These are phyloP conservation scores for Venturia oleaginea DNA, from an alignment of 2,329 filamentous ascomycete genomes.

Conservation along the genomic window DNA sequence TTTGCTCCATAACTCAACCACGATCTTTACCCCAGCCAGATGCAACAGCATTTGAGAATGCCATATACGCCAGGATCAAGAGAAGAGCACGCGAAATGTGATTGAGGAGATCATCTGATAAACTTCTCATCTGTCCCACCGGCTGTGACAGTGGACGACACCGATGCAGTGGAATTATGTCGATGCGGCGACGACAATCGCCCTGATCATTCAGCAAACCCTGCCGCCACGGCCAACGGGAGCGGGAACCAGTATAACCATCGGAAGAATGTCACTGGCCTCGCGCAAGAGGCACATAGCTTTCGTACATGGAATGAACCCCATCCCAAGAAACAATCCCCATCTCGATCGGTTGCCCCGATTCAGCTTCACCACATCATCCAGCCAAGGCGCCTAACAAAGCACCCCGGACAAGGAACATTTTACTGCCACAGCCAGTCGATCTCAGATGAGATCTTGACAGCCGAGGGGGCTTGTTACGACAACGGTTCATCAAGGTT, in stretches of 20 bases:
- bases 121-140: neutral
- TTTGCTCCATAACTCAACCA: neutral
- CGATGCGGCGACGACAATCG: neutral
- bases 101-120: neutral
- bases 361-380: neutral
- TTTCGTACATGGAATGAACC: neutral
- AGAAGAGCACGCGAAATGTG: neutral
- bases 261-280: conserved; percentile 1
- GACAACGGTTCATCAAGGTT: neutral
- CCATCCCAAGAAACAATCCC: neutral
- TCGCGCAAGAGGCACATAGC: neutral
- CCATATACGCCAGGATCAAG: neutral
- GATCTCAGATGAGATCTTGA: conserved; percentile 10
- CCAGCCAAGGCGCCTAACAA: neutral
- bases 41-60: neutral
- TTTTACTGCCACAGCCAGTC: neutral
- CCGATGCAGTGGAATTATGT: neutral
- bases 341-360: conserved; percentile 3
- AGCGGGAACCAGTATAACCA: neutral
- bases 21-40: neutral
- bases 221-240: conserved; percentile 1
- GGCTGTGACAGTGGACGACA: neutral
- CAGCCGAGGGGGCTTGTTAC: neutral
- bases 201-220: neutral
- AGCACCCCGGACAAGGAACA: neutral